Percentiles rank a stretch among this genome's conserved stretches.
Conservation (phyloP, 1,284 basidiomycete species). For the Puccinia horiana region DNA sequence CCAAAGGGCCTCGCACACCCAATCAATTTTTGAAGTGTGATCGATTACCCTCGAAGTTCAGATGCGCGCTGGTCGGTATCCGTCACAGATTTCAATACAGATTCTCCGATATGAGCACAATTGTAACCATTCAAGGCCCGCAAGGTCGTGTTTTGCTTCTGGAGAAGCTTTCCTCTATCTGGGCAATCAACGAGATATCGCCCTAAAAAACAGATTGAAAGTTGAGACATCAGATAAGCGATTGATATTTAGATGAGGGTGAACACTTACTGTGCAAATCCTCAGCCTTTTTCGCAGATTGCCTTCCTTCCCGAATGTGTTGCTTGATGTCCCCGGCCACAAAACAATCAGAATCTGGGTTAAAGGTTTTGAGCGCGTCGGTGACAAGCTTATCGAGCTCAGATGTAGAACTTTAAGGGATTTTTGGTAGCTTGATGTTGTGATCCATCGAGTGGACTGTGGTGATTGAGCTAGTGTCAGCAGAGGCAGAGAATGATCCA, state of each 20-base stretch:
- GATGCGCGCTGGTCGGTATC: constrained; percentile 18
- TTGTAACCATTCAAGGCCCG: constrained; percentile 30
- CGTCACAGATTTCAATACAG: constrained; percentile 17
- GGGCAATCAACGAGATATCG: constrained; percentile 4
- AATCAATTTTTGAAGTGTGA: constrained; percentile 23
- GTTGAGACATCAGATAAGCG: neutral
- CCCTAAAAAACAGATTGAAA: constrained; percentile 11
- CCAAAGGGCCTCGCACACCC: constrained; percentile 41
- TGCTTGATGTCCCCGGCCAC: constrained; percentile 13
- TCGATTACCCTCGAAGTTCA: constrained; percentile 8
- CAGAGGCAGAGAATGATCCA: neutral
- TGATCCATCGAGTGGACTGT: neutral
- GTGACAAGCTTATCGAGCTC: constrained; percentile 1
- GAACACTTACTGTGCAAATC: constrained; percentile 23
- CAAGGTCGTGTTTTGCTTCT: constrained; percentile 12
- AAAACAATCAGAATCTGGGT: constrained; percentile 36
- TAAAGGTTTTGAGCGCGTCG: constrained; percentile 16
- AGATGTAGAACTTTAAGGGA: neutral
- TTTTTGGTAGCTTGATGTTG: constrained; percentile 17
- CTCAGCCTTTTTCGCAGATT: constrained; percentile 2
- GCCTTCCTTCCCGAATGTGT: neutral
- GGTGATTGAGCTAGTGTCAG: neutral
- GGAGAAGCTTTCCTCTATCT: constrained; percentile 35
- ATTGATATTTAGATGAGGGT: neutral
- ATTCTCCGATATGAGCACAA: constrained; percentile 29